Percentiles rank a stretch among this genome's conserved stretches.
Evolutionary conservation across 441 rosid species (phyloP).

Genomic region (Gossypium trilobum): DNA sequence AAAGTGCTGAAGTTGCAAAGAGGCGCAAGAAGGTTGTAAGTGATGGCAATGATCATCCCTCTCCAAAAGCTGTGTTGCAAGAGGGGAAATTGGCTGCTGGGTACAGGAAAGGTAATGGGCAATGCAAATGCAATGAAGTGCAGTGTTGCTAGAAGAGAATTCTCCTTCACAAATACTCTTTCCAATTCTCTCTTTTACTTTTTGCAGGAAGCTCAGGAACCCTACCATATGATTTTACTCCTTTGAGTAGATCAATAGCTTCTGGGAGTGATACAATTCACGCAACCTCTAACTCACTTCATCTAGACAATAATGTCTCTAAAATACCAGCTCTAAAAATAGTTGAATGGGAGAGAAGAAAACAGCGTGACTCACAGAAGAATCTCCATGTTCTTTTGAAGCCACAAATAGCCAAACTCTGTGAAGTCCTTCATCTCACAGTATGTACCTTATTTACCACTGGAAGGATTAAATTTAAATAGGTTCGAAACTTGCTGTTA

Average conservation of each 20-base stretch:
- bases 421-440: constrained; percentile 52
- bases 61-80: constrained; percentile 17
- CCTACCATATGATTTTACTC: constrained; percentile 21
- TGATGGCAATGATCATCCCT: constrained; percentile 25
- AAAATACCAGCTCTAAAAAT: constrained; percentile 27
- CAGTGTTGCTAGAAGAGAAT: not conserved
- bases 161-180: not conserved
- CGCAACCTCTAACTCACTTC: constrained; percentile 16
- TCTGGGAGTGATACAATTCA: constrained; percentile 9
- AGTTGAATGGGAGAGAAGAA: constrained; percentile 30
- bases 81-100: constrained; percentile 22
- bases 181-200: not conserved
- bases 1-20: constrained; percentile 34
- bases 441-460: constrained; percentile 39
- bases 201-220: constrained; percentile 29
- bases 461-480: constrained; percentile 18
- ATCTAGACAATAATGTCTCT: constrained; percentile 23
- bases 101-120: constrained; percentile 37
- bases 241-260: constrained; percentile 20
- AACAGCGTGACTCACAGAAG: constrained; percentile 42
- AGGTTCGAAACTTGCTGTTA: not conserved
- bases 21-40: constrained; percentile 44
- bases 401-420: constrained; percentile 55
- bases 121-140: not conserved
- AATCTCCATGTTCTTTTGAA: constrained; percentile 50